Evolutionary conservation across 306 rosid species (phyloP).

Genomic region (Pachyrhizus erosus): DNA sequence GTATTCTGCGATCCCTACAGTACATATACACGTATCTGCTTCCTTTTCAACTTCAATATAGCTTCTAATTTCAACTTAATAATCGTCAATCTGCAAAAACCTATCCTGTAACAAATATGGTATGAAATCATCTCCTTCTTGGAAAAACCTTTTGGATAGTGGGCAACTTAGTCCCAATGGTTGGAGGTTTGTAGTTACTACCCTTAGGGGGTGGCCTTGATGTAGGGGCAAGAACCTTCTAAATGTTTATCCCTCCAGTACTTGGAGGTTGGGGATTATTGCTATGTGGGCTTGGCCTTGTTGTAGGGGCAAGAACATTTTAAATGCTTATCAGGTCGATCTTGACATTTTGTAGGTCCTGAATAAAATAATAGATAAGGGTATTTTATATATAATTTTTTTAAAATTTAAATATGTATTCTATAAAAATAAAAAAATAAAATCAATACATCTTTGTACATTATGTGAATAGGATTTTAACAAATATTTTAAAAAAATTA

Average conservation of each 20-base stretch:
- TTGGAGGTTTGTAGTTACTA: background rate
- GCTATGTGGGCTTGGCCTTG: conserved; percentile 20
- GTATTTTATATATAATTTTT: no score
- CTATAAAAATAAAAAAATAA: no score
- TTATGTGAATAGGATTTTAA: no score
- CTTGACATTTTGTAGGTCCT: no score
- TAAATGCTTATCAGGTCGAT: background rate
- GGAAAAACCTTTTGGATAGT: background rate
- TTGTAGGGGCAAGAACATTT: background rate
- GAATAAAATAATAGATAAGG: no score
- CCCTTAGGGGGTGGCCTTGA: background rate
- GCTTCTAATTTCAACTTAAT: no score
- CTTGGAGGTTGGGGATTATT: background rate
- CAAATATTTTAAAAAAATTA: no score
- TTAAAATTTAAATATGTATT: no score
- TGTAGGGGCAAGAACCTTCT: background rate
- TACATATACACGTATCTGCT: no score
- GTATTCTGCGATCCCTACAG: background rate
- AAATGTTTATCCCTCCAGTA: background rate
- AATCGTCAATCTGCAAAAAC: no score
- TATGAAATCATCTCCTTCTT: background rate
- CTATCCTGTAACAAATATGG: background rate
- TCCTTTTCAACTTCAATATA: background rate
- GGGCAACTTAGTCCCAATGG: no score
- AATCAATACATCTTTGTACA: no score